Conservation (phyloP, 2,329 filamentous ascomycete species). For the Alternaria rosae region DNA sequence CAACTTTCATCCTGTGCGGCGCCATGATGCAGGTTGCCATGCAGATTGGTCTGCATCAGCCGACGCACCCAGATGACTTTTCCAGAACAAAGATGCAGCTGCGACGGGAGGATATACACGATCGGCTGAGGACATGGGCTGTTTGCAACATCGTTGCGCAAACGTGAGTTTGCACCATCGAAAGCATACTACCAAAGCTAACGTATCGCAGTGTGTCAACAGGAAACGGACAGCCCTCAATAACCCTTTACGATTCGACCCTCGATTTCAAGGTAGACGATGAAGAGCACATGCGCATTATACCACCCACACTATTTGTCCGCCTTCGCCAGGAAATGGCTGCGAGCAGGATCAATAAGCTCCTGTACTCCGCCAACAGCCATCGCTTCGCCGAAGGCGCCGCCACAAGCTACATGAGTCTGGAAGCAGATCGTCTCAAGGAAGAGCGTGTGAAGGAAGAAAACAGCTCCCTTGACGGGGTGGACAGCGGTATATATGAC, state of each 20-base stretch:
- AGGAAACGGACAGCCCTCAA: constrained; percentile 81
- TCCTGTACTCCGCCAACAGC: constrained; percentile 46
- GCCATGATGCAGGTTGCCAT: constrained; percentile 89
- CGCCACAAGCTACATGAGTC: constrained; percentile 44
- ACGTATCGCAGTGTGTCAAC: constrained; percentile 70
- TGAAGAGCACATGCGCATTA: constrained; percentile 48
- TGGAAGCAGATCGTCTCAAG: constrained; percentile 47
- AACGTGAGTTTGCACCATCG: constrained; percentile 54
- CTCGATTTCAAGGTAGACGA: constrained; percentile 55
- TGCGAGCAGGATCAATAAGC: constrained; percentile 48
- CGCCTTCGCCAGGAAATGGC: constrained; percentile 50
- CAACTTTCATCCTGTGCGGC: constrained; percentile 81
- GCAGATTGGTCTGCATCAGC: constrained; percentile 81
- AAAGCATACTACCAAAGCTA: constrained; percentile 11
- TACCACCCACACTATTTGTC: constrained; percentile 46
- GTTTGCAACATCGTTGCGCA: constrained; percentile 86
- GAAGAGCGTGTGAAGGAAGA: constrained; percentile 40
- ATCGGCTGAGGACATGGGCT: constrained; percentile 82
- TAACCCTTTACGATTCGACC: constrained; percentile 79
- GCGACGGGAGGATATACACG: constrained; percentile 79
- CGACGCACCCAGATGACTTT: constrained; percentile 84
- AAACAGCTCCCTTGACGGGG: constrained; percentile 39
- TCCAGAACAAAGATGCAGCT: constrained; percentile 77
- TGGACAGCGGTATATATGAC: constrained; percentile 38
- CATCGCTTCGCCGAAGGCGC: constrained; percentile 41